A percentile compares a stretch with the other conserved stretches of the same genome.
phyloP scores from a whole-genome alignment of 495 filamentous ascomycete species.

The Aspergillus baeticus region DNA sequence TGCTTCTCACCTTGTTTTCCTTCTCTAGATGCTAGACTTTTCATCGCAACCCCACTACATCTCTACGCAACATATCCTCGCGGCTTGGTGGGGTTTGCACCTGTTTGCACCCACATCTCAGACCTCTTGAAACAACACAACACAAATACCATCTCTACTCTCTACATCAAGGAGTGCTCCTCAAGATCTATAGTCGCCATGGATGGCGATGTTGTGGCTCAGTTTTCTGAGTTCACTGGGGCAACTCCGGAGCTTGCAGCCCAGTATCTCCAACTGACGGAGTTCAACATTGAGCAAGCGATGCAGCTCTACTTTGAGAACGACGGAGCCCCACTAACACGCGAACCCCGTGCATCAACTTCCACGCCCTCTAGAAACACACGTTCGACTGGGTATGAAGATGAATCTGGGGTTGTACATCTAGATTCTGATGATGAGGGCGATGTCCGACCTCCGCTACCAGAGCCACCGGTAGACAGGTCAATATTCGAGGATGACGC shows the following conservation, averaged over 20 bases:
- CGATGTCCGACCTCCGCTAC: slow-evolving; percentile 25
- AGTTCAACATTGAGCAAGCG: slow-evolving; percentile 79
- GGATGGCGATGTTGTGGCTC: slow-evolving; percentile 56
- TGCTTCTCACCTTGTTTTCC: background rate
- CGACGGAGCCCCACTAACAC: slow-evolving; percentile 54
- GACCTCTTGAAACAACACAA: background rate
- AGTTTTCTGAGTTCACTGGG: slow-evolving; percentile 64
- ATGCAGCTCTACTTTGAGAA: slow-evolving; percentile 88
- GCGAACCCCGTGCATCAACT: slow-evolving; percentile 34
- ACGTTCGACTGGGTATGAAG: slow-evolving; percentile 37
- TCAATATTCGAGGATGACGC: slow-evolving; percentile 77
- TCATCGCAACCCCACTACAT: background rate
- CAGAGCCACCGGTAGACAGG: slow-evolving; percentile 11
- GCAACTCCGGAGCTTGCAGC: slow-evolving; percentile 61
- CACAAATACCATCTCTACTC: background rate
- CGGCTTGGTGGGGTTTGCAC: slow-evolving; percentile 29
- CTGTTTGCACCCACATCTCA: slow-evolving; percentile 31
- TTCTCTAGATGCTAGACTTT: slow-evolving; percentile 7
- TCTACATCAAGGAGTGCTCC: slow-evolving; percentile 2
- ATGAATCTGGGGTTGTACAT: slow-evolving; percentile 62
- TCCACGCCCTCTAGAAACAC: slow-evolving; percentile 25
- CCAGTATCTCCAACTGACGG: slow-evolving; percentile 78
- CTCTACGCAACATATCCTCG: background rate
- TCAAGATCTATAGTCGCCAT: slow-evolving; percentile 47
- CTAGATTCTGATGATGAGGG: slow-evolving; percentile 67